These are phyloP conservation scores for Saccharomycopsis fibuligera DNA, from an alignment of 805 yeast genomes.

Conservation along the genomic window DNA sequence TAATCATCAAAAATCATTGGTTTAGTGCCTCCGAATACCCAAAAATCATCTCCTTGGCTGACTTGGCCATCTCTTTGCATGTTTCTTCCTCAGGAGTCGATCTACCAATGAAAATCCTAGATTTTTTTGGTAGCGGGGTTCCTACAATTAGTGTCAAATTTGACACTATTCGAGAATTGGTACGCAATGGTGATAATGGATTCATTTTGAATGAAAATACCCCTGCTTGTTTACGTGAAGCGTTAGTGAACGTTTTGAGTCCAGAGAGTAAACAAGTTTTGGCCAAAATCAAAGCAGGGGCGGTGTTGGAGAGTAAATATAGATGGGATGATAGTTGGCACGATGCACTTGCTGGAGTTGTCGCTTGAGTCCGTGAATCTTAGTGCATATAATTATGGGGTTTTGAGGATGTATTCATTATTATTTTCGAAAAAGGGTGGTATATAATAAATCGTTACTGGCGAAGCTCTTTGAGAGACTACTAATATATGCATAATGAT, in stretches of 20 bases:
- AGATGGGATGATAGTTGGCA: conserved; percentile 80
- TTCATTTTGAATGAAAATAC: conserved; percentile 37
- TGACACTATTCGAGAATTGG: conserved; percentile 73
- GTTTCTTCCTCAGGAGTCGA: conserved; percentile 90
- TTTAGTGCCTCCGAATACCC: conserved; percentile 76
- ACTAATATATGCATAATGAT: no score
- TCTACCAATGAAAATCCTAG: conserved; percentile 95
- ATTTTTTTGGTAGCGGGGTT: conserved; percentile 91
- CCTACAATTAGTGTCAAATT: conserved; percentile 81
- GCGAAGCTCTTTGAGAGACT: neutral
- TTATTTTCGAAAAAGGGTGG: no score
- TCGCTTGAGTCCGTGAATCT: no score
- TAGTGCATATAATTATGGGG: no score
- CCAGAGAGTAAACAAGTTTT: conserved; percentile 28
- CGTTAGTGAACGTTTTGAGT: conserved; percentile 32
- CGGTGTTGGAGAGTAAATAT: conserved; percentile 55
- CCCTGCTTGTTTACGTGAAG: conserved; percentile 39
- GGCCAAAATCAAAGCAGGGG: conserved; percentile 53
- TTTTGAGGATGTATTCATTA: no score
- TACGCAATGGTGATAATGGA: conserved; percentile 66
- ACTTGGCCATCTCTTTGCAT: conserved; percentile 85
- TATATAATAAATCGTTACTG: neutral
- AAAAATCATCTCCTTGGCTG: conserved; percentile 63
- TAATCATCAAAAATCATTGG: conserved; percentile 68
- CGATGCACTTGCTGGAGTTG: neutral